These are phyloP conservation scores for Populus ilicifolia DNA, from an alignment of 345 rosid genomes.

Conservation along the genomic window DNA sequence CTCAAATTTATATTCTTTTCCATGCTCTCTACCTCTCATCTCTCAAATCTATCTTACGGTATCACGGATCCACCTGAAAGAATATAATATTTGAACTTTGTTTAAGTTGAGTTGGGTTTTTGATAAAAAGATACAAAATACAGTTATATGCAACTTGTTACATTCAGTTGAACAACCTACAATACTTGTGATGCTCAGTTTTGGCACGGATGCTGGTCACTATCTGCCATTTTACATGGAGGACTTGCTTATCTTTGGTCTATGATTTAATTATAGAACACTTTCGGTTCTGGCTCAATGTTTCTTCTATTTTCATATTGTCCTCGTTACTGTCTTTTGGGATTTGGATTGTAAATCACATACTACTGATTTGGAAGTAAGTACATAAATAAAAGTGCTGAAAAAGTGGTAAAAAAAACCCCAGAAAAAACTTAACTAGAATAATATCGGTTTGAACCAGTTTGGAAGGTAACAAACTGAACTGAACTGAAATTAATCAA, in stretches of 20 bases:
- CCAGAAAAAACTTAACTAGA: no score
- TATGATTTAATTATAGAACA: background rate
- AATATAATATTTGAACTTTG: slow-evolving; percentile 52
- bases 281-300: background rate
- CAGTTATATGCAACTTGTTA: background rate
- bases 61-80: slow-evolving; percentile 46
- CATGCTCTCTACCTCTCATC: no score
- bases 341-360: background rate
- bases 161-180: background rate
- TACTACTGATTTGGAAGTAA: background rate
- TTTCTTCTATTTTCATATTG: background rate
- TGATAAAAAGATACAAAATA: slow-evolving; percentile 51
- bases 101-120: slow-evolving; percentile 42
- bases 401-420: no score
- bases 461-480: no score
- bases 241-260: background rate
- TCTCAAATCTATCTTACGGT: background rate
- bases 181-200: background rate
- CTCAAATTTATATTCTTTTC: no score
- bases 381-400: no score
- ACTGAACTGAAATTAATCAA: no score
- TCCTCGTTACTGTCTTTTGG: background rate
- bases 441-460: no score
- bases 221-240: background rate
- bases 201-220: background rate